Evolutionary conservation across 768 basidiomycete species (phyloP), one percentile per base, ranked within the genome.

Genomic region (Pulveroboletus sp.): DNA sequence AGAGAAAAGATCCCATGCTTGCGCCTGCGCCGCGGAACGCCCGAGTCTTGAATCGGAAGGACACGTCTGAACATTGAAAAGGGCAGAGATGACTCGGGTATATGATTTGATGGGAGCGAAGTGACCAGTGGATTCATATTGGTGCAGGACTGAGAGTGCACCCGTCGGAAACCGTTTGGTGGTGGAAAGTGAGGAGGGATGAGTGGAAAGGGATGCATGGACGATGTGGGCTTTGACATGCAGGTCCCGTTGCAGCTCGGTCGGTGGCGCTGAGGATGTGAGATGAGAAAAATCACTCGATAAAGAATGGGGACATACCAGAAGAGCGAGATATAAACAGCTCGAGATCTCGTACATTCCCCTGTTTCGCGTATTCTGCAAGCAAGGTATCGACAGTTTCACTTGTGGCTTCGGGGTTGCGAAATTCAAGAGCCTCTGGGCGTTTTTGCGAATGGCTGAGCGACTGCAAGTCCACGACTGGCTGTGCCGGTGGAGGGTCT

Each of bases 1-100:
- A 2, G 88, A 74, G 66, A 91, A 97, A 34, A 97, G 78, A 62
- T 98, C 91, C 91, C 92, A 96, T 3, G 89, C 94, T 52, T 90
- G 85, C 0, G 89, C 86, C 27, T 78, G 79, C 2, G 79, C 80
- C 1, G 76, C 58, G 4, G 79, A 71, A 24, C 73, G 54, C 27
- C 65, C 65, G 1, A 76, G 51, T 20, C 49, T 32, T 22, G 55
- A 22, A 7, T 53, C 40, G 16, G 55, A 54, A 31, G 59, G 68
- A 16, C 52, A 54, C 11, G 71, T 68, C 8, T 71, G 73, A 23
- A 73, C 71, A 36, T 73, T 72, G 57, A 79, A 80, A 29, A 83
- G 82, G 38, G 75, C 67, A 6, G 72, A 71, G 50, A 95, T 86
- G 40, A 85, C 68, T 19, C 80, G 73, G 9, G 81, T 82, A 67